A percentile compares a stretch with the other conserved stretches of the same genome.
These are phyloP conservation scores for Magnolia officinalis DNA, from an alignment of 164 flowering plant genomes.

Conservation along the genomic window DNA sequence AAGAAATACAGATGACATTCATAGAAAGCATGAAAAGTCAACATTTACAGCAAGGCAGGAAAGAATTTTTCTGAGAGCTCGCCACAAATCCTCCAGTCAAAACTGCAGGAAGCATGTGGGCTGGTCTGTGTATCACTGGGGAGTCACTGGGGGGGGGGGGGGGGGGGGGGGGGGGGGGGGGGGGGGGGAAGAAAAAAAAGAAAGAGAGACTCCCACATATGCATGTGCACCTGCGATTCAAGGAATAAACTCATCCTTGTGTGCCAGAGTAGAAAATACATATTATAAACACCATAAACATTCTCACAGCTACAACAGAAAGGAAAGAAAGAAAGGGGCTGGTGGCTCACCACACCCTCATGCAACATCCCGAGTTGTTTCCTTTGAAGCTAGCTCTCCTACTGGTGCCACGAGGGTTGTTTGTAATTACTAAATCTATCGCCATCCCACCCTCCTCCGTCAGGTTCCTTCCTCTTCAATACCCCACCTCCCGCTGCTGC, in stretches of 20 bases:
- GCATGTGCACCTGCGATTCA: constrained; percentile 19
- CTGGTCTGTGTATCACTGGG: constrained; percentile 1
- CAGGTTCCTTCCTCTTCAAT: constrained; percentile 50
- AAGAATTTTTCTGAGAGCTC: not conserved
- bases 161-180: not conserved
- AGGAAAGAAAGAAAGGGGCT: not conserved
- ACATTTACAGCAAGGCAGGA: constrained; percentile 9
- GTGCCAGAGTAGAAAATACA: constrained; percentile 4
- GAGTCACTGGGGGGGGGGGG: not conserved
- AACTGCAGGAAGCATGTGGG: constrained; percentile 4
- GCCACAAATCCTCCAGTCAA: constrained; percentile 6
- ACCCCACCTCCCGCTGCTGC: constrained; percentile 34
- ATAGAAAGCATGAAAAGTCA: constrained; percentile 6
- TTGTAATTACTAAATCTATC: constrained; percentile 40
- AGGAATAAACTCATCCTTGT: constrained; percentile 12
- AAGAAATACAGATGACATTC: not conserved
- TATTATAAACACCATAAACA: constrained; percentile 12
- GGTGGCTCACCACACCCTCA: constrained; percentile 27
- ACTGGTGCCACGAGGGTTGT: constrained; percentile 56
- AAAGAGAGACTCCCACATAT: constrained; percentile 11
- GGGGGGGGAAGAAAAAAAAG: not conserved
- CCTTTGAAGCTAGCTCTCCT: constrained; percentile 14
- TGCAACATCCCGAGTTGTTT: constrained; percentile 10
- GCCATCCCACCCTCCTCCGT: constrained; percentile 60
- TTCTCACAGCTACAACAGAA: constrained; percentile 10